Conservation (phyloP, 441 rosid genomes). For the Jatropha podagrica region DNA sequence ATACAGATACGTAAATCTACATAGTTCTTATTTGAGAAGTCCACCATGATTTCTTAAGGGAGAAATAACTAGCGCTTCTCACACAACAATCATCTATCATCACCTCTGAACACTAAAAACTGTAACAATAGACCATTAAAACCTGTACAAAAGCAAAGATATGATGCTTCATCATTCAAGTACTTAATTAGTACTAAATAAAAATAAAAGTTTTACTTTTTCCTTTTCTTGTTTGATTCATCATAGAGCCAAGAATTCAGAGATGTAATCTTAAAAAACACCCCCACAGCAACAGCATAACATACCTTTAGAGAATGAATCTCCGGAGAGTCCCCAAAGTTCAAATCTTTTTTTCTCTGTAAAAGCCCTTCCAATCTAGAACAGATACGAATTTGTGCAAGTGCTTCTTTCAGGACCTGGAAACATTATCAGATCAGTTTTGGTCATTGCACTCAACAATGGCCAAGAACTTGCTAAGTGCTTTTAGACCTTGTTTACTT, state of each 20-base stretch:
- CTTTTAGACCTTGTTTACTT: background rate
- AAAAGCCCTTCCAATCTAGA: conserved; percentile 80
- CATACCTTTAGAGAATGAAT: conserved; percentile 91
- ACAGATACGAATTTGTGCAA: conserved; percentile 71
- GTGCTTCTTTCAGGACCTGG: conserved; percentile 82
- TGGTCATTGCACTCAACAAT: conserved; percentile 1
- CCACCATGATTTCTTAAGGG: background rate
- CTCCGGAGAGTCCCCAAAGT: conserved; percentile 83
- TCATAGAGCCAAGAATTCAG: conserved; percentile 7
- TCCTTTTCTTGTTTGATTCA: background rate
- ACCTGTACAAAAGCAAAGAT: background rate
- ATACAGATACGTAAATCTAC: background rate
- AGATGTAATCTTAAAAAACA: conserved; percentile 8
- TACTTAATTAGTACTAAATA: background rate
- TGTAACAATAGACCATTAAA: background rate
- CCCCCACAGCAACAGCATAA: conserved; percentile 11
- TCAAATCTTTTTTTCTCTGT: conserved; percentile 61
- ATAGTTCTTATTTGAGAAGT: background rate
- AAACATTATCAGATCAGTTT: conserved; percentile 22
- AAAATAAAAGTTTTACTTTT: no score
- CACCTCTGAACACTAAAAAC: background rate
- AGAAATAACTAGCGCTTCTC: background rate
- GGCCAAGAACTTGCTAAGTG: background rate
- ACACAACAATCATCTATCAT: background rate
- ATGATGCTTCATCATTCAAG: conserved; percentile 3